Percentiles rank a stretch among this genome's conserved stretches.
Evolutionary conservation across 306 rosid species (phyloP).

Genomic region (Psophocarpus tetragonolobus): DNA sequence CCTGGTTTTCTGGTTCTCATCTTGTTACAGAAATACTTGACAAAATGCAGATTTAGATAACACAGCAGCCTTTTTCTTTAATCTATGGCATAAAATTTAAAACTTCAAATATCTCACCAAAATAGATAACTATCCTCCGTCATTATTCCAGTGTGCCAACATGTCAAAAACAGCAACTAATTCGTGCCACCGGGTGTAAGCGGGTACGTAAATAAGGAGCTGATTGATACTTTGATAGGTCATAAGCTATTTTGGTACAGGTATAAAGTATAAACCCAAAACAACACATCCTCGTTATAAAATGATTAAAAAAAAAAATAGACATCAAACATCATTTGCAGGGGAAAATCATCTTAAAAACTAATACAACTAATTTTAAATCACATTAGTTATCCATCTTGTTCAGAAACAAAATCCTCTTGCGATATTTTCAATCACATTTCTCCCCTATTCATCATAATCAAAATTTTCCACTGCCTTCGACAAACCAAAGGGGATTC

Average conservation of each 20-base stretch:
- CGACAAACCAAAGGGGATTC: constrained; percentile 26
- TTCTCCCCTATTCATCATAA: constrained; percentile 28
- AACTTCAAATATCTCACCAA: background rate
- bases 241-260: background rate
- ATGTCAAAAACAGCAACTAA: background rate
- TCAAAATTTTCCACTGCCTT: constrained; percentile 25
- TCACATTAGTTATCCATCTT: constrained; percentile 30
- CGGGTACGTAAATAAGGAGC: background rate
- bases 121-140: background rate
- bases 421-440: constrained; percentile 13
- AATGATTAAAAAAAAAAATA: background rate
- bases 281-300: background rate
- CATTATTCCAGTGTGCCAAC: background rate
- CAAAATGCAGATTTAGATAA: background rate
- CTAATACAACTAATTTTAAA: constrained; percentile 16
- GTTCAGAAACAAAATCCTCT: constrained; percentile 33
- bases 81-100: background rate
- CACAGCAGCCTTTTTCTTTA: background rate
- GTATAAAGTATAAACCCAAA: background rate
- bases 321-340: constrained; percentile 1
- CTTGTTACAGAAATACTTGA: no score
- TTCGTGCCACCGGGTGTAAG: background rate
- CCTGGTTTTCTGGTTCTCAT: no score
- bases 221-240: background rate
- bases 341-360: background rate